Evolutionary conservation across 2,329 filamentous ascomycete genomes (phyloP).

Genomic region (Fusarium fracticaudum): DNA sequence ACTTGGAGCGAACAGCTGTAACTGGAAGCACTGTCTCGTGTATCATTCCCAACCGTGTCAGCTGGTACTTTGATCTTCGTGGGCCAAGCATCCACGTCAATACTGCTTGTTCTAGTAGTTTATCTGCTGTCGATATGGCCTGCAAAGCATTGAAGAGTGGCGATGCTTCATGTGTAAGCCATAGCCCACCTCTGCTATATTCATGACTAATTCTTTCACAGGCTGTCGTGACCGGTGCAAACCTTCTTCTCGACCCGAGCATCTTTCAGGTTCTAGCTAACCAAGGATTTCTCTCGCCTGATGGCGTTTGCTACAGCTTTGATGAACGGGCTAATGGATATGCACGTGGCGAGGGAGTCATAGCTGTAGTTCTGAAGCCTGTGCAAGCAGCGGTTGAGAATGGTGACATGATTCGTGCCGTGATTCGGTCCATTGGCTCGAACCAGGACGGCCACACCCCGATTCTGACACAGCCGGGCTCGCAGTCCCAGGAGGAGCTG

Average conservation of each 20-base stretch:
- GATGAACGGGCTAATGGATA: conserved; percentile 48
- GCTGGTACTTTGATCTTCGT: conserved; percentile 48
- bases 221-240: conserved; percentile 32
- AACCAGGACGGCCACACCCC: conserved; percentile 54
- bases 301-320: conserved; percentile 46
- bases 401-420: conserved; percentile 51
- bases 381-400: conserved; percentile 56
- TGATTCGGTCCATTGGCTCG: conserved; percentile 42
- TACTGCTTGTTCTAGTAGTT: conserved; percentile 30
- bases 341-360: conserved; percentile 41
- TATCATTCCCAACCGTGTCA: conserved; percentile 52
- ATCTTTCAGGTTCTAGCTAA: conserved; percentile 23
- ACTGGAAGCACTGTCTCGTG: conserved; percentile 27
- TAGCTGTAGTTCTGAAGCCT: conserved; percentile 59
- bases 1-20: conserved; percentile 43
- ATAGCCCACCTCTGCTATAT: rapidly evolving
- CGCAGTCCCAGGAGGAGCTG: conserved; percentile 25
- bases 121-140: conserved; percentile 28
- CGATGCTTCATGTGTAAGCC: conserved; percentile 44
- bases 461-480: conserved; percentile 48
- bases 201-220: background rate
- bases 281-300: conserved; percentile 57
- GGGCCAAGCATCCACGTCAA: conserved; percentile 32
- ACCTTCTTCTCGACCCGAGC: conserved; percentile 30
- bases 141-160: conserved; percentile 54